Evolutionary conservation across 179 eudicot genomes (phyloP).

Genomic region (Carnegiea gigantea): DNA sequence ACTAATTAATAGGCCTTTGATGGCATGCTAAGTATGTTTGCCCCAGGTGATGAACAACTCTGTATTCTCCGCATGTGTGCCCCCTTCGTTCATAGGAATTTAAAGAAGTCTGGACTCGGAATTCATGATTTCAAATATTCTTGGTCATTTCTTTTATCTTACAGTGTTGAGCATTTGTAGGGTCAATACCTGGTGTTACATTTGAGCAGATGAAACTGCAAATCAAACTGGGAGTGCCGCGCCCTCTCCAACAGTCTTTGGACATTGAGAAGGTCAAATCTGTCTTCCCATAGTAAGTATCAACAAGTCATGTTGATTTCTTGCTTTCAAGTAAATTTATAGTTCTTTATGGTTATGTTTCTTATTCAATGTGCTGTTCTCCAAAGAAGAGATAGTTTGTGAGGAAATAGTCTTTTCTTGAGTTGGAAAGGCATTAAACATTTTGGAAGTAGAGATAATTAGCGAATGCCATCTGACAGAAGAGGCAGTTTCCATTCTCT

Average conservation of each 20-base stretch:
- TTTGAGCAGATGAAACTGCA: slow-evolving; percentile 90
- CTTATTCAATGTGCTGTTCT: background rate
- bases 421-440: background rate
- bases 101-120: background rate
- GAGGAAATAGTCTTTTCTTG: background rate
- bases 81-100: background rate
- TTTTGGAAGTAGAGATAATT: background rate
- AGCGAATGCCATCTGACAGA: background rate
- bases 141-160: background rate
- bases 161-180: slow-evolving; percentile 40
- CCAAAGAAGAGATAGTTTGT: background rate
- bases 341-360: background rate
- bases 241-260: slow-evolving; percentile 58
- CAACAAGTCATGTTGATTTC: background rate
- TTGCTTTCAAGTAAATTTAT: background rate
- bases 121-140: background rate
- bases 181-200: slow-evolving; percentile 89
- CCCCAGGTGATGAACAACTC: background rate
- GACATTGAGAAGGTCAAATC: slow-evolving; percentile 90
- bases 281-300: slow-evolving; percentile 92
- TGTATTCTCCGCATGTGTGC: background rate
- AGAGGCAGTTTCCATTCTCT: background rate
- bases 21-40: background rate
- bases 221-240: slow-evolving; percentile 92
- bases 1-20: too few species aligned